Percentiles rank a stretch among this genome's conserved stretches.
Conservation (phyloP, 2,329 filamentous ascomycete species). For the Calonectria montana region DNA sequence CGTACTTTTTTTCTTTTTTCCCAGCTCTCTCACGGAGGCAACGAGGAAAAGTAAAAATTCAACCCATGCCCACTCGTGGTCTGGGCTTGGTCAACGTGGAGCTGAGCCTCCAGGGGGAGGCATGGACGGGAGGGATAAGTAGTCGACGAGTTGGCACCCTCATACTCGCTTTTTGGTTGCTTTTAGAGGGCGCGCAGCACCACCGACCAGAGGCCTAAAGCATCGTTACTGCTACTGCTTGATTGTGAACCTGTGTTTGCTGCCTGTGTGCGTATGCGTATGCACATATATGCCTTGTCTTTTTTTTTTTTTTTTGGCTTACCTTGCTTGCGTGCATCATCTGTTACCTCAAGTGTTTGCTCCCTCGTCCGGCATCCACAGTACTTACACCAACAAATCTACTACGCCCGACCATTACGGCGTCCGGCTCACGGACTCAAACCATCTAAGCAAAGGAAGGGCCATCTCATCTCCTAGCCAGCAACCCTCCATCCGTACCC, state of each 20-base stretch:
- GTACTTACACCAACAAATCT: constrained; percentile 3
- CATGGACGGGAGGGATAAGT: constrained; percentile 11
- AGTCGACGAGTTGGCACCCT: background rate
- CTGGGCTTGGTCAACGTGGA: background rate
- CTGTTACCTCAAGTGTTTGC: background rate
- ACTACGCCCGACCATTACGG: background rate
- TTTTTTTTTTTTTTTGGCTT: background rate
- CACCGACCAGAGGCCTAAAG: background rate
- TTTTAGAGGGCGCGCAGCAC: background rate
- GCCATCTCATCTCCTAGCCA: background rate
- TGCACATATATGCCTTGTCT: background rate
- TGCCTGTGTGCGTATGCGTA: background rate
- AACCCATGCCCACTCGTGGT: background rate
- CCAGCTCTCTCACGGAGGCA: background rate
- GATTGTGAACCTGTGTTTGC: background rate
- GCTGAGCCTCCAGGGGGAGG: constrained; percentile 2
- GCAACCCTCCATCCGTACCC: background rate
- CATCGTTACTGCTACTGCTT: background rate
- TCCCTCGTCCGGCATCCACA: background rate
- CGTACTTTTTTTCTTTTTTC: background rate
- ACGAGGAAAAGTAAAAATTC: background rate
- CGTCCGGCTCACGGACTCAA: background rate
- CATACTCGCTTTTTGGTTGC: background rate
- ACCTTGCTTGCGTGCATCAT: background rate
- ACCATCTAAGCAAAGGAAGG: background rate